phyloP scores from a whole-genome alignment of 495 filamentous ascomycete species.

The Xylaria nigripes region DNA sequence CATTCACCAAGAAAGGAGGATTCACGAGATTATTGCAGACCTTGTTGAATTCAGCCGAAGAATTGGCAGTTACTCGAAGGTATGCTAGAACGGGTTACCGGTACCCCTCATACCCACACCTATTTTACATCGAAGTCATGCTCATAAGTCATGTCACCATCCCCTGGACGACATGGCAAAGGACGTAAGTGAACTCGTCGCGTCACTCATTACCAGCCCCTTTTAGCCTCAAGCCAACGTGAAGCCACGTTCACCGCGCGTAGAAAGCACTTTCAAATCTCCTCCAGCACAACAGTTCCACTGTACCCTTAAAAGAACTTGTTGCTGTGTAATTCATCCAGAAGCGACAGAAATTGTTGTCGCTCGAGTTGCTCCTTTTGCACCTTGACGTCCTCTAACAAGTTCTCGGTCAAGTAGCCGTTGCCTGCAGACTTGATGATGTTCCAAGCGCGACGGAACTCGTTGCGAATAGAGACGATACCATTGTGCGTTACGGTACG shows the following conservation, averaged over 20 bases:
- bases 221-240: neutral
- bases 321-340: conserved; percentile 36
- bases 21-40: neutral
- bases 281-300: neutral
- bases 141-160: neutral
- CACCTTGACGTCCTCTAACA: conserved; percentile 30
- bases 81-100: neutral
- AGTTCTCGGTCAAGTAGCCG: conserved; percentile 20
- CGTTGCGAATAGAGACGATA: conserved; percentile 66
- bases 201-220: neutral
- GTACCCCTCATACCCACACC: neutral
- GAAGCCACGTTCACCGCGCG: neutral
- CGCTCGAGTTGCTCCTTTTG: conserved; percentile 22
- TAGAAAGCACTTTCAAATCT: neutral
- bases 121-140: neutral
- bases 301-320: neutral
- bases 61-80: neutral
- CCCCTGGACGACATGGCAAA: neutral
- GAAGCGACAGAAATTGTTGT: conserved; percentile 25
- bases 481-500: conserved; percentile 70
- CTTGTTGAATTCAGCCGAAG: neutral
- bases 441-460: conserved; percentile 65
- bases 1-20: neutral
- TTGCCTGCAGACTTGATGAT: conserved; percentile 44
- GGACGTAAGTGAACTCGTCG: neutral